phyloP scores from a whole-genome alignment of 345 rosid species.

The Citrus australasica region DNA sequence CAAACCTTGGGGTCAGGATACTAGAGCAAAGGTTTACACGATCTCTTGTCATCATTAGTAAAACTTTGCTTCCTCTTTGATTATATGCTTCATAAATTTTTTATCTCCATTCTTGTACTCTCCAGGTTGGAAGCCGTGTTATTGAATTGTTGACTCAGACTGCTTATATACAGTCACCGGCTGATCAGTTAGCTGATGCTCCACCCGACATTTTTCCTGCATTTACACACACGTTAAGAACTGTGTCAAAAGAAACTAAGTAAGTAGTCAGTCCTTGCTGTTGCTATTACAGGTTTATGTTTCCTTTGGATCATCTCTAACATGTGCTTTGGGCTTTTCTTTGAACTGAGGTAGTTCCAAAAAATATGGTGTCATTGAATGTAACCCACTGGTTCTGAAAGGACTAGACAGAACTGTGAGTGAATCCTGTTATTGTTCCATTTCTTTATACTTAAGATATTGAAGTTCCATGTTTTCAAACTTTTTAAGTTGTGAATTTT shows the following conservation, averaged over 20 bases:
- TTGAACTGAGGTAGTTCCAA: conserved; percentile 53
- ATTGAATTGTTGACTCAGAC: conserved; percentile 75
- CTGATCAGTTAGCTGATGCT: conserved; percentile 52
- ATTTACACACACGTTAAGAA: conserved; percentile 66
- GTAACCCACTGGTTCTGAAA: conserved; percentile 78
- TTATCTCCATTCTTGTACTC: conserved; percentile 16
- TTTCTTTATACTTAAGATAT: background rate
- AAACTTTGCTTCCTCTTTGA: background rate
- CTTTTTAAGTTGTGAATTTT: background rate
- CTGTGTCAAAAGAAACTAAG: conserved; percentile 47
- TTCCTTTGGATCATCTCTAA: conserved; percentile 13
- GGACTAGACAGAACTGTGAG: conserved; percentile 91
- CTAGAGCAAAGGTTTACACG: conserved; percentile 78
- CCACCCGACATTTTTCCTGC: conserved; percentile 94
- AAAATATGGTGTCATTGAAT: conserved; percentile 80
- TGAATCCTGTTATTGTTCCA: conserved; percentile 16
- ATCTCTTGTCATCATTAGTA: conserved; percentile 17
- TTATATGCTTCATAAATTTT: background rate
- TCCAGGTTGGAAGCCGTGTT: conserved; percentile 91
- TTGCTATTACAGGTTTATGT: background rate
- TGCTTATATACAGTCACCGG: conserved; percentile 83
- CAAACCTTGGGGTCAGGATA: conserved; percentile 69
- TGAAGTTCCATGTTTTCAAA: background rate
- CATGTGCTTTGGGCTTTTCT: conserved; percentile 1
- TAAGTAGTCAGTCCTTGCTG: conserved; percentile 33